A percentile compares a stretch with the other conserved stretches of the same genome.
Conservation (phyloP, 1,139 yeast genomes). For the Candida frijolesensis region DNA sequence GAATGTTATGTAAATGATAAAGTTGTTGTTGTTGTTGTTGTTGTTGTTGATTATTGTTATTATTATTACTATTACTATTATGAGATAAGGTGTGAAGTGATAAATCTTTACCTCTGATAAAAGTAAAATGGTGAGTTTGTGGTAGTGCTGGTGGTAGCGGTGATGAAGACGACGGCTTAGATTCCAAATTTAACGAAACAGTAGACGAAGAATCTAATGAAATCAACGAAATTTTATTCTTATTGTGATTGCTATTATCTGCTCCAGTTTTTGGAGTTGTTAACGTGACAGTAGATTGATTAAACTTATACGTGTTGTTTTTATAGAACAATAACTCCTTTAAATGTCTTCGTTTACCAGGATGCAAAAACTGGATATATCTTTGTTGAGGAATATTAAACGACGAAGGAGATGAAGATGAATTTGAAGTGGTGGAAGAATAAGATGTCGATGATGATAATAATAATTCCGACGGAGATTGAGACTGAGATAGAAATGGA, state of each 20-base stretch:
- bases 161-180: neutral
- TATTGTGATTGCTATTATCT: too few relatives aligned
- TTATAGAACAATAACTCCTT: slow-evolving; percentile 5
- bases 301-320: neutral
- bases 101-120: neutral
- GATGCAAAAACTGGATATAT: slow-evolving; percentile 2
- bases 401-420: too few relatives aligned
- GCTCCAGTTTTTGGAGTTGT: neutral
- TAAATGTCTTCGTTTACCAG: neutral
- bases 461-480: too few relatives aligned
- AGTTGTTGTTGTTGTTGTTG: too few relatives aligned
- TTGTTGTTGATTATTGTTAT: too few relatives aligned
- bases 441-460: too few relatives aligned
- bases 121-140: too few relatives aligned
- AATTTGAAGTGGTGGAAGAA: too few relatives aligned
- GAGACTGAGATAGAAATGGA: too few relatives aligned
- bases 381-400: neutral
- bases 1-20: neutral
- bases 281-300: neutral
- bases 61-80: too few relatives aligned
- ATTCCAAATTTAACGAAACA: neutral
- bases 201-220: neutral
- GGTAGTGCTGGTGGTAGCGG: neutral
- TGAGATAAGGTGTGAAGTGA: neutral
- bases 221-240: neutral